Conservation (phyloP, 352 stramenopile species). For the Phytophthora cryptogea region DNA sequence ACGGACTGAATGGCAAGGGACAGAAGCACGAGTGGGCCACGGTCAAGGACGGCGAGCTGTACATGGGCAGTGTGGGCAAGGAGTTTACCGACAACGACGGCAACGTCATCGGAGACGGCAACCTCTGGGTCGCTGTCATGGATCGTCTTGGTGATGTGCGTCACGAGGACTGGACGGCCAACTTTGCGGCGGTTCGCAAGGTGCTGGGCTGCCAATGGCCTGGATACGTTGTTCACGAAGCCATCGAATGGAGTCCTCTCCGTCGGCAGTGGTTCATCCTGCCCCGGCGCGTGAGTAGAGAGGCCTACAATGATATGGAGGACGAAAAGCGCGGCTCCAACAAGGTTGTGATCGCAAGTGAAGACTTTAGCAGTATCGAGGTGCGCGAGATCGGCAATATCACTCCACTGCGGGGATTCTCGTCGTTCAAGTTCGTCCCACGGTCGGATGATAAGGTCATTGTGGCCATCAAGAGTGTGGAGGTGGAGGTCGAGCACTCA, state of each 20-base stretch:
- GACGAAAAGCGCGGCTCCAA: constrained; percentile 95
- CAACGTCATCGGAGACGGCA: constrained; percentile 94
- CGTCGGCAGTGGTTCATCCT: constrained; percentile 98
- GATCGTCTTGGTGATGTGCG: constrained; percentile 77
- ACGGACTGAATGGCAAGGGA: constrained; percentile 96
- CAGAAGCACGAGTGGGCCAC: constrained; percentile 99
- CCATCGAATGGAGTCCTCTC: constrained; percentile 95
- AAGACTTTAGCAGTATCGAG: constrained; percentile 89
- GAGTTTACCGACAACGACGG: constrained; percentile 93
- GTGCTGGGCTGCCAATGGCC: constrained; percentile 89
- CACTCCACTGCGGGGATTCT: constrained; percentile 91
- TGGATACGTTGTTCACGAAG: constrained; percentile 98
- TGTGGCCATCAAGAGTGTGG: constrained; percentile 93
- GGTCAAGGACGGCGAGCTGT: constrained; percentile 98
- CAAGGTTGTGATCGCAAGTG: constrained; percentile 88
- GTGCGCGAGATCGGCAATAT: constrained; percentile 84
- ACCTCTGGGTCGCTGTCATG: constrained; percentile 97
- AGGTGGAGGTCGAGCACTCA: constrained; percentile 88
- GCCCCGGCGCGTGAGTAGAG: constrained; percentile 93
- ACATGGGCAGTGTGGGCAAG: constrained; percentile 96
- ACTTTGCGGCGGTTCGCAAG: constrained; percentile 94
- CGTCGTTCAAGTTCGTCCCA: constrained; percentile 95
- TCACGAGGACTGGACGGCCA: constrained; percentile 94
- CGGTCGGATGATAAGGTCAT: constrained; percentile 90
- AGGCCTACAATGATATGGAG: constrained; percentile 95